phyloP scores from a whole-genome alignment of 305 asterid genomes.

The Withania somnifera region DNA sequence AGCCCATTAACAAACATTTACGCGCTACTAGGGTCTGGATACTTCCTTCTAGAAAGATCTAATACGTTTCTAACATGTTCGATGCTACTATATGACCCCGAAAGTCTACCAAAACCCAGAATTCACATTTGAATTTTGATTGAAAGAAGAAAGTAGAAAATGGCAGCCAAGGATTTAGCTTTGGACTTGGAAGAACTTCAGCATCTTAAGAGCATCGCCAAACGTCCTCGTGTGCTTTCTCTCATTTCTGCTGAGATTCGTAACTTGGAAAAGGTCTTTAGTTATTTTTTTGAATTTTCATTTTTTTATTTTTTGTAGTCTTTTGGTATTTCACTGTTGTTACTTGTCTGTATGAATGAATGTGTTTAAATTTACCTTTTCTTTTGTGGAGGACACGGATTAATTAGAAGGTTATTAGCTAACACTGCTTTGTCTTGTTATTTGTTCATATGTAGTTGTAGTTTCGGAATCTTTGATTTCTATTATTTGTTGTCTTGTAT shows the following conservation, averaged over 20 bases:
- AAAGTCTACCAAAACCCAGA: not conserved
- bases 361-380: no score
- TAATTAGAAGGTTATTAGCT: no score
- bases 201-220: conserved; percentile 65
- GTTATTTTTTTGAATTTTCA: not conserved
- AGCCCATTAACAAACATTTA: not conserved
- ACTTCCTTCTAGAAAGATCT: conserved; percentile 4
- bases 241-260: conserved; percentile 59
- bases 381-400: no score
- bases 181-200: conserved; percentile 74
- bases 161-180: conserved; percentile 56
- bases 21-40: not conserved
- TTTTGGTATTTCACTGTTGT: not conserved
- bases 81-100: no score
- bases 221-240: conserved; percentile 65
- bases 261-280: conserved; percentile 47
- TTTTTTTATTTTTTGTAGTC: not conserved
- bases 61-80: conserved; percentile 2
- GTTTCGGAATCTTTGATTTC: no score
- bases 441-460: no score
- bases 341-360: not conserved
- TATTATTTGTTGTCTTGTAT: no score
- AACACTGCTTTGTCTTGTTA: no score
- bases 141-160: conserved; percentile 6
- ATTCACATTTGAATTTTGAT: not conserved